These are phyloP conservation scores for Leccinum disarticulatum DNA, from an alignment of 768 basidiomycete species.

Conservation along the genomic window DNA sequence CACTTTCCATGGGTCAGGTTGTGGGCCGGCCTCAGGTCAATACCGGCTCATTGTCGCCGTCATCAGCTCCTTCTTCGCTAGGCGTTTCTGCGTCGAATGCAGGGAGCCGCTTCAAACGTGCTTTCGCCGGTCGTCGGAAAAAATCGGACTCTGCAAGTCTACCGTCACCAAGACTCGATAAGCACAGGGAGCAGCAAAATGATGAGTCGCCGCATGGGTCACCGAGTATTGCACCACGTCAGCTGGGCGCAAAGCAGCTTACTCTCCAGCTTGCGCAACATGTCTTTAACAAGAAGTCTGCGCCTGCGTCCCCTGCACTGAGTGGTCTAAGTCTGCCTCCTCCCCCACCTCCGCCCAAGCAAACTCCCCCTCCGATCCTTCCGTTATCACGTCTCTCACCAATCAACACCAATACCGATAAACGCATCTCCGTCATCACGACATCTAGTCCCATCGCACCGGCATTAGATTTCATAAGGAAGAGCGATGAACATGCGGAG, in stretches of 20 bases:
- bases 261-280: conserved; percentile 47
- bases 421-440: conserved; percentile 52
- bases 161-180: conserved; percentile 24
- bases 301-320: conserved; percentile 33
- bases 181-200: conserved; percentile 19
- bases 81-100: conserved; percentile 20
- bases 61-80: conserved; percentile 28
- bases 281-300: conserved; percentile 43
- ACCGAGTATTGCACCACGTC: conserved; percentile 18
- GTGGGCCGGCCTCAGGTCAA: conserved; percentile 33
- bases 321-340: conserved; percentile 32
- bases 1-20: conserved; percentile 35
- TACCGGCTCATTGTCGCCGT: conserved; percentile 21
- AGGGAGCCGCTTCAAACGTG: conserved; percentile 32
- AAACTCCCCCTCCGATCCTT: conserved; percentile 17
- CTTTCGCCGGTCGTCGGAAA: conserved; percentile 34
- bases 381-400: conserved; percentile 26
- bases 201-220: conserved; percentile 19
- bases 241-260: conserved; percentile 34
- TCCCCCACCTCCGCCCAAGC: conserved; percentile 42
- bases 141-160: conserved; percentile 25
- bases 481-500: conserved; percentile 36
- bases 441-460: conserved; percentile 55
- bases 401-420: conserved; percentile 31
- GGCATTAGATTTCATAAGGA: conserved; percentile 55